These are phyloP conservation scores for Wickerhamiella azymoides DNA, from an alignment of 805 yeast species.

Conservation along the genomic window DNA sequence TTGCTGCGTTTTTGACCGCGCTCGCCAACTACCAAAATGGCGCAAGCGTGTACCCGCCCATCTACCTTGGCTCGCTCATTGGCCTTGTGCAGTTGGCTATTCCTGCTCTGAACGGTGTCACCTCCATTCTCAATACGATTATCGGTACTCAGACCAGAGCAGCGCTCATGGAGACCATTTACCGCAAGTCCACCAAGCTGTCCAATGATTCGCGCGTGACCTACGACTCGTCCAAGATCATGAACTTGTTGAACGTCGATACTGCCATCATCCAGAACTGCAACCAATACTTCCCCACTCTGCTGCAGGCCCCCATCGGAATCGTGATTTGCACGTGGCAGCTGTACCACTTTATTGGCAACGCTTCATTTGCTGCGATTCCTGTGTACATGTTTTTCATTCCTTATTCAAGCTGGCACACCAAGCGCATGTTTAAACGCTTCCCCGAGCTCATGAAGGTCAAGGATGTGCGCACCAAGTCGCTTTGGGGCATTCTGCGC, in stretches of 20 bases:
- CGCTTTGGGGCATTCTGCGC: conserved; percentile 75
- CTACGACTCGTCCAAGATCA: conserved; percentile 66
- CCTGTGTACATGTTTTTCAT: conserved; percentile 55
- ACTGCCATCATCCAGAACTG: conserved; percentile 49
- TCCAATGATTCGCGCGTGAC: conserved; percentile 39
- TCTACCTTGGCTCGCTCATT: conserved; percentile 6
- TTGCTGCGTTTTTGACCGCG: conserved; percentile 10
- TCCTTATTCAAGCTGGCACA: conserved; percentile 52
- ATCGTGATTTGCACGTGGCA: conserved; percentile 63
- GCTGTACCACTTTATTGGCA: conserved; percentile 62
- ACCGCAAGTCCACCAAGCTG: conserved; percentile 50
- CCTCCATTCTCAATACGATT: conserved; percentile 5
- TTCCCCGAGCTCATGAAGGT: conserved; percentile 83
- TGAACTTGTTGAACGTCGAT: conserved; percentile 67
- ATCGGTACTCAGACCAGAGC: conserved; percentile 7
- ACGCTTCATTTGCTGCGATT: conserved; percentile 88
- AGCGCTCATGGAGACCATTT: conserved; percentile 44
- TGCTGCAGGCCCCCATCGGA: conserved; percentile 93
- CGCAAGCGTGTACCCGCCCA: neutral
- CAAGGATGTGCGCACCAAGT: conserved; percentile 60
- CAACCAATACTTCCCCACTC: conserved; percentile 61
- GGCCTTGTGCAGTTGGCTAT: conserved; percentile 7
- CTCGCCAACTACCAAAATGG: conserved; percentile 5
- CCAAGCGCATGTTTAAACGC: conserved; percentile 32
- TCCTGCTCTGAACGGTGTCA: conserved; percentile 3